Percentiles rank a stretch among this genome's conserved stretches.
phyloP scores from a whole-genome alignment of 73 alveolate genomes.

The Paramecium sexaurelia region DNA sequence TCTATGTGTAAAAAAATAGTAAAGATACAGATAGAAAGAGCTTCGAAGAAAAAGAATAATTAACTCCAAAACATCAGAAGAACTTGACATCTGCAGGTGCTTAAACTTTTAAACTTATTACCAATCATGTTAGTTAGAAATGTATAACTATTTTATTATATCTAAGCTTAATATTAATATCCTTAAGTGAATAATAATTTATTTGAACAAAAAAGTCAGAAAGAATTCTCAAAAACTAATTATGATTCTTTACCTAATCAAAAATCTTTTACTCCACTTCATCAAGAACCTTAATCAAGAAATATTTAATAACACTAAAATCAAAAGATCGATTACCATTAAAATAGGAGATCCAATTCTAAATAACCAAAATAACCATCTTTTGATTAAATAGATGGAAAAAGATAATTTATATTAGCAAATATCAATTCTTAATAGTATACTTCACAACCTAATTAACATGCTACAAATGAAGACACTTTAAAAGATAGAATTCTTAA shows the following conservation, averaged over 20 bases:
- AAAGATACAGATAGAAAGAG: slow-evolving; percentile 13
- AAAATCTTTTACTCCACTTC: slow-evolving; percentile 26
- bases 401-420: background rate
- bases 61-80: slow-evolving; percentile 16
- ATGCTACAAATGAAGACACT: background rate
- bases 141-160: background rate
- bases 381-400: slow-evolving; percentile 42
- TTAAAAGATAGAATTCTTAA: slow-evolving; percentile 38
- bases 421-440: background rate
- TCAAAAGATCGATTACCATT: background rate
- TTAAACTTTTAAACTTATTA: background rate
- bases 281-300: background rate
- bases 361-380: slow-evolving; percentile 11
- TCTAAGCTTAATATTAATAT: background rate
- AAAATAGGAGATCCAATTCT: background rate
- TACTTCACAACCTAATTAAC: slow-evolving; percentile 19
- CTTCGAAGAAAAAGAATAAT: background rate
- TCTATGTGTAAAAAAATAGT: background rate
- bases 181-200: slow-evolving; percentile 21
- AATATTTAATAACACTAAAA: background rate
- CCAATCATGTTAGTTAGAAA: slow-evolving; percentile 12
- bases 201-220: slow-evolving; percentile 1
- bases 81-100: background rate
- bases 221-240: background rate
- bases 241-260: slow-evolving; percentile 10